Evolutionary conservation across 2,329 filamentous ascomycete species (phyloP).

Genomic region (Pseudophaeomoniella oleicola): DNA sequence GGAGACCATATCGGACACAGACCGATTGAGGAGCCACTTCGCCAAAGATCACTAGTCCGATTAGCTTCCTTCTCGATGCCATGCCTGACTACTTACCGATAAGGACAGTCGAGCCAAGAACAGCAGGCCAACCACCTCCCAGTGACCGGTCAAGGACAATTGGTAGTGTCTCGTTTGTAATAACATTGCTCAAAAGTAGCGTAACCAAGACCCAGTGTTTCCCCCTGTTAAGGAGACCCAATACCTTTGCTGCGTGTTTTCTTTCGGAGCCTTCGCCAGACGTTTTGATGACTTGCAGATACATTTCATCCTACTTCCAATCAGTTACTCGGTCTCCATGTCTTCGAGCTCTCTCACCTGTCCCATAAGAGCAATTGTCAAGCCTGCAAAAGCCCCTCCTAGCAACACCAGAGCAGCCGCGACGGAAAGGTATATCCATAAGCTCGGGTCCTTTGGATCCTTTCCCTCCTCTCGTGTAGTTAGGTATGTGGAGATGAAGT

Average conservation of each 20-base stretch:
- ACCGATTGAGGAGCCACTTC: slow-evolving; percentile 93
- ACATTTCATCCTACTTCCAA: slow-evolving; percentile 66
- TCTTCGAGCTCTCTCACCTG: too few relatives aligned
- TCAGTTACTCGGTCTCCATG: slow-evolving; percentile 1
- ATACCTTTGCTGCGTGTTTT: slow-evolving; percentile 69
- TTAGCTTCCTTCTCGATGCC: neutral
- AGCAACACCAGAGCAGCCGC: slow-evolving; percentile 71
- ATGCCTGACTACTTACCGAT: slow-evolving; percentile 53
- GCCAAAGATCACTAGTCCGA: slow-evolving; percentile 80
- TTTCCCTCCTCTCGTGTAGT: slow-evolving; percentile 26
- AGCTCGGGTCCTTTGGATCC: slow-evolving; percentile 43
- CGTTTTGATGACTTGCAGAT: slow-evolving; percentile 82
- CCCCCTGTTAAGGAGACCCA: slow-evolving; percentile 65
- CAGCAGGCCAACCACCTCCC: slow-evolving; percentile 85
- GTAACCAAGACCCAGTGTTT: slow-evolving; percentile 99
- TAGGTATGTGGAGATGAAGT: slow-evolving; percentile 4
- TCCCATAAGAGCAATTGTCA: slow-evolving; percentile 58
- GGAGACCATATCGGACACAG: slow-evolving; percentile 88
- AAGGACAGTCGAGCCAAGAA: slow-evolving; percentile 80
- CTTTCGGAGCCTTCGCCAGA: slow-evolving; percentile 76
- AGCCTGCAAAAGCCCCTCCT: slow-evolving; percentile 83
- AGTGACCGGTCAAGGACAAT: slow-evolving; percentile 90
- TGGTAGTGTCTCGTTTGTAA: slow-evolving; percentile 91
- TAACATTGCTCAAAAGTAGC: slow-evolving; percentile 84
- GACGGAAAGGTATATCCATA: slow-evolving; percentile 70